Conservation (phyloP, 768 basidiomycete species). For the Tylopilus balloui region DNA sequence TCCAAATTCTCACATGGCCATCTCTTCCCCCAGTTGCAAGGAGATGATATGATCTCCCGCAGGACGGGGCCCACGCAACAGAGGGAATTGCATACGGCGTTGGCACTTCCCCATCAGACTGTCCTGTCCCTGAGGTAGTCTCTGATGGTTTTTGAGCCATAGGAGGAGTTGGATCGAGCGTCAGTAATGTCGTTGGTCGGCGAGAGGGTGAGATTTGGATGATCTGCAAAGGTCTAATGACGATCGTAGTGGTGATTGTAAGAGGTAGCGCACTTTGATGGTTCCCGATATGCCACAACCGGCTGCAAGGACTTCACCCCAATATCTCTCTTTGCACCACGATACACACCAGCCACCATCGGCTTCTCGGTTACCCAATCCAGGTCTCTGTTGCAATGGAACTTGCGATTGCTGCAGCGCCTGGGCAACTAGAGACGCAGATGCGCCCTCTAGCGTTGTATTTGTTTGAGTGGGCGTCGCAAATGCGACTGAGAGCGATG, state of each 20-base stretch:
- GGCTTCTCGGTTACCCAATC: conserved; percentile 67
- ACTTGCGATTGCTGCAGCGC: conserved; percentile 52
- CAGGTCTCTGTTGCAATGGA: conserved; percentile 35
- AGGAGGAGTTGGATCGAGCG: conserved; percentile 43
- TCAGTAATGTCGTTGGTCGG: conserved; percentile 62
- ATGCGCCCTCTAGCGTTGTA: conserved; percentile 48
- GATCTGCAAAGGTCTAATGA: conserved; percentile 42
- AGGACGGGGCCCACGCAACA: conserved; percentile 91
- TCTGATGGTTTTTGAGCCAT: conserved; percentile 18
- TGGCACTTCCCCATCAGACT: conserved; percentile 34
- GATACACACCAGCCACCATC: conserved; percentile 91
- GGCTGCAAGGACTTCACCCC: conserved; percentile 87
- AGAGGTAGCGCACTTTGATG: conserved; percentile 57
- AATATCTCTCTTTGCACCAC: conserved; percentile 96
- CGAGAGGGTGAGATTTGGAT: conserved; percentile 68
- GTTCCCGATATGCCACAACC: conserved; percentile 66
- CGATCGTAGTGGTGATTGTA: neutral
- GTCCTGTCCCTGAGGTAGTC: conserved; percentile 14
- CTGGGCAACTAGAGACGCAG: conserved; percentile 58
- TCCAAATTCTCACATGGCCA: conserved; percentile 88
- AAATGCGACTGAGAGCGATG: conserved; percentile 53
- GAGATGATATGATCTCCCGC: conserved; percentile 91
- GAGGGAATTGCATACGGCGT: conserved; percentile 67
- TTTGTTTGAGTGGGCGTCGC: conserved; percentile 69
- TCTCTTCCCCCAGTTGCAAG: conserved; percentile 88